A percentile compares a stretch with the other conserved stretches of the same genome.
phyloP scores from a whole-genome alignment of 139 green algal species.

The Asterochloris sp. region DNA sequence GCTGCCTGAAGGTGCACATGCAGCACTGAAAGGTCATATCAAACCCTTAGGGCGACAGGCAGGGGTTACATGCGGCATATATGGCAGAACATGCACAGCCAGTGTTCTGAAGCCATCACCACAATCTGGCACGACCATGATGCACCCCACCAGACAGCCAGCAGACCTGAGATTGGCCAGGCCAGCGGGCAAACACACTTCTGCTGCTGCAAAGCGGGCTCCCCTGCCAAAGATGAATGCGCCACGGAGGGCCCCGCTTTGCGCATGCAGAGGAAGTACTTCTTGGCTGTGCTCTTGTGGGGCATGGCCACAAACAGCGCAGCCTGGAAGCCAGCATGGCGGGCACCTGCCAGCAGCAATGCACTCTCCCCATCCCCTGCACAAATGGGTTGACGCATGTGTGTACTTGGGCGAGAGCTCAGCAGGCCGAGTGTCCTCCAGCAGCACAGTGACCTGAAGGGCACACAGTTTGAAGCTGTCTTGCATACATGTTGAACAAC shows the following conservation, averaged over 20 bases:
- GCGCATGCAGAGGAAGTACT: constrained; percentile 28
- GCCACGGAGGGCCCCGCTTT: background rate
- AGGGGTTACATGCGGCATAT: no score
- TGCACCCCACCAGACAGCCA: no score
- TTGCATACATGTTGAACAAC: background rate
- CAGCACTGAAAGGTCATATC: no score
- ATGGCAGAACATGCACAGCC: no score
- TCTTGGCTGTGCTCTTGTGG: constrained; percentile 34
- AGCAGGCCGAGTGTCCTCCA: background rate
- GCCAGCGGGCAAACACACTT: no score
- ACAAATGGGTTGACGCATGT: background rate
- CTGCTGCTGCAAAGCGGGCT: no score
- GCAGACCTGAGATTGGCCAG: no score
- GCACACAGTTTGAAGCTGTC: background rate
- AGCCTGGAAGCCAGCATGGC: constrained; percentile 14
- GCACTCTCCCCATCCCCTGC: constrained; percentile 27
- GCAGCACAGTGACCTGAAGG: background rate
- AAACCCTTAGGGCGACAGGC: no score
- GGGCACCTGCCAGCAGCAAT: constrained; percentile 22
- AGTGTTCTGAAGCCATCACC: no score
- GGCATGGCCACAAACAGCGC: constrained; percentile 33
- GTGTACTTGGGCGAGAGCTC: background rate
- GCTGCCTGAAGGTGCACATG: no score
- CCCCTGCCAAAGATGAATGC: background rate
- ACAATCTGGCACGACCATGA: no score